Evolutionary conservation across 1,284 basidiomycete genomes (phyloP).

Genomic region (Pascua sp.): DNA sequence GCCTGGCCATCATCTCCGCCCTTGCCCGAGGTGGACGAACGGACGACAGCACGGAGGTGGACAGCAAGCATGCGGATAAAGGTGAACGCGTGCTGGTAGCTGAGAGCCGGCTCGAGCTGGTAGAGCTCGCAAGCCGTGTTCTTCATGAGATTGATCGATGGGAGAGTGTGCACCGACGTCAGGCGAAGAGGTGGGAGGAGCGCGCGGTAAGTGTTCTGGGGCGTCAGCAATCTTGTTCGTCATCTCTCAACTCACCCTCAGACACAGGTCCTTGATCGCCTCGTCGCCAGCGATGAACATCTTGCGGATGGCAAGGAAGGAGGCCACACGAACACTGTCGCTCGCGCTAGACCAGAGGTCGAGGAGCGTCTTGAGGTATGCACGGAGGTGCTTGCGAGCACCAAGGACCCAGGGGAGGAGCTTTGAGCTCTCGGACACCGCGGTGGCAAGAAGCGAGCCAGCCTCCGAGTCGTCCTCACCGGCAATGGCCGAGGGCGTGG

Average conservation of each 20-base stretch:
- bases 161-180: conserved; percentile 80
- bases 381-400: conserved; percentile 76
- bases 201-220: conserved; percentile 60
- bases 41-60: conserved; percentile 66
- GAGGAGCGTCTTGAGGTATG: conserved; percentile 80
- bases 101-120: conserved; percentile 58
- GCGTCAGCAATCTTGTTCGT: neutral
- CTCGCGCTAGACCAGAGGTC: conserved; percentile 76
- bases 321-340: conserved; percentile 79
- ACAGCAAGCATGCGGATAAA: conserved; percentile 96
- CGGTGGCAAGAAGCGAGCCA: conserved; percentile 59
- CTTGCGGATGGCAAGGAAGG: conserved; percentile 80
- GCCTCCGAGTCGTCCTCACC: conserved; percentile 40
- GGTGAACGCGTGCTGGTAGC: conserved; percentile 91
- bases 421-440: conserved; percentile 77
- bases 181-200: conserved; percentile 72
- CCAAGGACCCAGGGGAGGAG: conserved; percentile 79
- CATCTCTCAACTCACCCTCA: conserved; percentile 62
- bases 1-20: conserved; percentile 61
- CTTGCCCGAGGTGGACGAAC: conserved; percentile 31
- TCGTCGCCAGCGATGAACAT: conserved; percentile 77
- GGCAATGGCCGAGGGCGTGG: conserved; percentile 44
- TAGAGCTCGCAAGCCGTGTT: conserved; percentile 93
- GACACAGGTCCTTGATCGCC: conserved; percentile 74
- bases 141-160: conserved; percentile 96